Base-by-base conservation (phyloP, 2,329 filamentous ascomycete species). In the Decorospora gaudefroyi region DNA sequence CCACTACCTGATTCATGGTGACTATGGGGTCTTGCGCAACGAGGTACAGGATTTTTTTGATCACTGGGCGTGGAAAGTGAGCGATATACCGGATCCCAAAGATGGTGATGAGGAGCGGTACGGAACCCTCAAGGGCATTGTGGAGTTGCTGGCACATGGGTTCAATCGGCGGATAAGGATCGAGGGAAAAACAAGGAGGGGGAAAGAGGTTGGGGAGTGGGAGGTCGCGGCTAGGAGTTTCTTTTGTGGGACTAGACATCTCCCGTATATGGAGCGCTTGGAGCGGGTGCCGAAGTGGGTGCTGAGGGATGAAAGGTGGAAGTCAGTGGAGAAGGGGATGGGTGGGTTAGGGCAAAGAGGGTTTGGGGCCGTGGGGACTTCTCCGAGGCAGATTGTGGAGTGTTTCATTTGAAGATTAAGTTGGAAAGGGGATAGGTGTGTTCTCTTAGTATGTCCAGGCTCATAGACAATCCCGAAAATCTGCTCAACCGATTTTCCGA, bases 31-130 rank as follows among this genome's bases (percentile, higher is more conserved):
- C 4, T 25, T 38, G 2, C 35, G 35, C 25, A 29, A 38, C 17
- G 25, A 38, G 27, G 35, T 29, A 11, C 35, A 38, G n/a, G 35
- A 38, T 13, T 38, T 38, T 25, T 38, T 38, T 17, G 26, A 38
- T 3, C 35, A 38, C 26, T 10, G 18, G 10, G n/a, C 26, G 1
- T 38, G 35, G 35, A 23, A 38, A n/a, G 35, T 38, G 23, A 10
- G 29, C 12, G 26, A 16, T 12, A 38, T 38, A n/a, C 26, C 35
- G 6, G 26, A 38, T 2, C 35, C 35, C 5, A 16, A 10, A 5
- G 35, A 38, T 17, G 12, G 29, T 17, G 35, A 38, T 2, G n/a
- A 23, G 11, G 35, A 38, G 4, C 35, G 35, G 9, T 38, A 38
- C 4, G 35, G 23, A n/a, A 29, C 29, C 10, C 25, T 38, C 2